Percentiles rank a stretch among this genome's conserved stretches.
These are phyloP conservation scores for Abortiporus biennis DNA, from an alignment of 1,284 basidiomycete species.

Conservation along the genomic window DNA sequence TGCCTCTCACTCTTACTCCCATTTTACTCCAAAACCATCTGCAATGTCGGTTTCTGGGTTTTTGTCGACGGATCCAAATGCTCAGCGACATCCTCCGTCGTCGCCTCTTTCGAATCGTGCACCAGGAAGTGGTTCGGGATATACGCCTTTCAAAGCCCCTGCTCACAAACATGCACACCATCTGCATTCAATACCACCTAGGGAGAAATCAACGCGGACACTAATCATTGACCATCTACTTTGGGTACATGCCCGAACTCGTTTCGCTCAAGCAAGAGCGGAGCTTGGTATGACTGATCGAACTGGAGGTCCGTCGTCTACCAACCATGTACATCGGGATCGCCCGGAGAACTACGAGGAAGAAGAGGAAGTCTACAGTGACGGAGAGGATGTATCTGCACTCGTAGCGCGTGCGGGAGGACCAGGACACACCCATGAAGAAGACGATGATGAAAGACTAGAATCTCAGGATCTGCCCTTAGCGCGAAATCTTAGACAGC, in stretches of 20 bases:
- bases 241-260: constrained; percentile 76
- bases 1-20: too few relatives aligned
- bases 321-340: constrained; percentile 51
- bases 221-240: constrained; percentile 80
- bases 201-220: constrained; percentile 74
- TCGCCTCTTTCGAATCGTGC: constrained; percentile 22
- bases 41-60: too few relatives aligned
- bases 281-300: constrained; percentile 78
- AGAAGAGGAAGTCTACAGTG: constrained; percentile 57
- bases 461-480: constrained; percentile 53
- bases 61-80: too few relatives aligned
- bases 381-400: constrained; percentile 50
- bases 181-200: constrained; percentile 67
- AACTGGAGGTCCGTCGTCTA: constrained; percentile 55
- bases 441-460: constrained; percentile 53
- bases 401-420: constrained; percentile 49
- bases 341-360: constrained; percentile 71
- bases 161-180: constrained; percentile 71
- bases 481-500: constrained; percentile 55
- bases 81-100: constrained; percentile 23
- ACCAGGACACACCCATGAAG: constrained; percentile 42
- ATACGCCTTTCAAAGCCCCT: constrained; percentile 42
- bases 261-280: constrained; percentile 73
- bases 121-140: constrained; percentile 8
- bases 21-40: too few relatives aligned